Conservation (phyloP, 1,139 yeast genomes). For the Geotrichum bryndzae region DNA sequence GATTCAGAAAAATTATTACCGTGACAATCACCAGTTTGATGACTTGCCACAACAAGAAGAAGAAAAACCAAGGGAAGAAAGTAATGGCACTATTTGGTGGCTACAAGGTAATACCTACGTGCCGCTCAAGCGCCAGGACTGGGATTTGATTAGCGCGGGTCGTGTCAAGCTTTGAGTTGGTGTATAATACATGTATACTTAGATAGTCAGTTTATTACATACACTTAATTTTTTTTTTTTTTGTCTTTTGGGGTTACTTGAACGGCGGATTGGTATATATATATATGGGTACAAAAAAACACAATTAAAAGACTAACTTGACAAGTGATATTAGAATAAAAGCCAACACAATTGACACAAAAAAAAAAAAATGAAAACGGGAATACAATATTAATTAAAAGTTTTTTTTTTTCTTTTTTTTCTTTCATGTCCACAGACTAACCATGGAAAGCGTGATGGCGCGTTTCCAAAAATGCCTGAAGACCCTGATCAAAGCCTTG, state of each 20-base stretch:
- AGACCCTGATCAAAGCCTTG: slow-evolving; percentile 72
- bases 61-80: slow-evolving; percentile 76
- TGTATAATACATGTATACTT: not conserved
- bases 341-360: too few species aligned
- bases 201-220: too few species aligned
- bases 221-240: too few species aligned
- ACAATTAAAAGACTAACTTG: too few species aligned
- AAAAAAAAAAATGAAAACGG: not conserved
- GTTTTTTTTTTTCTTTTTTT: too few species aligned
- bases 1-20: slow-evolving; percentile 70
- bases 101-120: slow-evolving; percentile 52
- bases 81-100: slow-evolving; percentile 66
- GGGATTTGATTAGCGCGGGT: slow-evolving; percentile 41
- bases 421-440: not conserved
- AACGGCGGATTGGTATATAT: too few species aligned
- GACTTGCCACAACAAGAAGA: slow-evolving; percentile 54
- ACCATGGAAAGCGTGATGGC: slow-evolving; percentile 9
- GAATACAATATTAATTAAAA: not conserved
- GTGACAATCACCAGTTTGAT: slow-evolving; percentile 36
- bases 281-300: too few species aligned
- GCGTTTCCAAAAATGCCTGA: slow-evolving; percentile 25
- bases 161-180: slow-evolving; percentile 25
- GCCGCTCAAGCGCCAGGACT: slow-evolving; percentile 51
- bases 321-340: too few species aligned
- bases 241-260: too few species aligned